Conservation (phyloP, 2,329 filamentous ascomycete species). For the Pseudonectria foliicola region DNA sequence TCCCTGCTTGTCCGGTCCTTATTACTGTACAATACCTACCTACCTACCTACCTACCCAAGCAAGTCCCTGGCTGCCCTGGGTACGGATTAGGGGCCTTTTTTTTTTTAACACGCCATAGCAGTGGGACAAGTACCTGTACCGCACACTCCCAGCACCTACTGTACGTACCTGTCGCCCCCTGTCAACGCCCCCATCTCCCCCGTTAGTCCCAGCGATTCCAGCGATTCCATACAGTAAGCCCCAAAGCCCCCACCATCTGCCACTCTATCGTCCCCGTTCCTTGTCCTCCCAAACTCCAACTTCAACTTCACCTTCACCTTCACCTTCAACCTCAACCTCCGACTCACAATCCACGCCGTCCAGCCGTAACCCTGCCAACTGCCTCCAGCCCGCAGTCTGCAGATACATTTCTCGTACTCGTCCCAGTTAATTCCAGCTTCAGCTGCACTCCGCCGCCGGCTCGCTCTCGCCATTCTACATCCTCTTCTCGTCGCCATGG, state of each 20-base stretch:
- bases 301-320: background rate
- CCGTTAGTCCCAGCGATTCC: background rate
- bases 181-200: background rate
- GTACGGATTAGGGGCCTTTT: too few relatives aligned
- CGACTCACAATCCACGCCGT: background rate
- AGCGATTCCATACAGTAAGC: background rate
- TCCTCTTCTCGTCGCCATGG: constrained; percentile 11
- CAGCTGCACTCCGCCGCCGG: background rate
- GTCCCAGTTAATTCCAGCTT: background rate
- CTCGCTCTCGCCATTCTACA: background rate
- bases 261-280: too few relatives aligned
- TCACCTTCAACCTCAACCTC: background rate
- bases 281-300: background rate
- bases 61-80: too few relatives aligned
- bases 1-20: too few relatives aligned
- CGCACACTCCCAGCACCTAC: too few relatives aligned
- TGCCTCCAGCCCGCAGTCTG: background rate
- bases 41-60: too few relatives aligned
- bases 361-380: too few relatives aligned
- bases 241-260: too few relatives aligned
- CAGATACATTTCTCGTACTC: too few relatives aligned
- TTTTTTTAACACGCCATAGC: too few relatives aligned
- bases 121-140: too few relatives aligned
- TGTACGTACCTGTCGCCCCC: background rate
- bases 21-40: too few relatives aligned